phyloP scores from a whole-genome alignment of 345 rosid genomes.

The Microcos paniculata region DNA sequence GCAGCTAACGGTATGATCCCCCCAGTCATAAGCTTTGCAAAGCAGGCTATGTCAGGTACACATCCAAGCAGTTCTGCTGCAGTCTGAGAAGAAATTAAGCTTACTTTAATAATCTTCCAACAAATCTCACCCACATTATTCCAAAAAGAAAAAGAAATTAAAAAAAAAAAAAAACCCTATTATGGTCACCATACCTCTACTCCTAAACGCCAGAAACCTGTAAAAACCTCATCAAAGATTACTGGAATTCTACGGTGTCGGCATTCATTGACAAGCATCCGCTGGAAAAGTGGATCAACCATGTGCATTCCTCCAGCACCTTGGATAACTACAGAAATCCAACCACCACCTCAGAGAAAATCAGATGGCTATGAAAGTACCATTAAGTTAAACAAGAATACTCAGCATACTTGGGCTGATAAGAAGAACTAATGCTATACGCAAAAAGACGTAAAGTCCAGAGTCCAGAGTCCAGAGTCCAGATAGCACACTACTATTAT shows the following conservation, averaged over 20 bases:
- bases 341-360: slow-evolving; percentile 15
- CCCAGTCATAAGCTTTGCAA: slow-evolving; percentile 85
- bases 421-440: not conserved
- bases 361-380: not conserved
- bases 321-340: slow-evolving; percentile 63
- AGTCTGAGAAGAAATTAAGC: slow-evolving; percentile 41
- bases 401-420: not conserved
- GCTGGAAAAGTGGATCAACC: slow-evolving; percentile 96
- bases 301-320: slow-evolving; percentile 97
- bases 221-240: slow-evolving; percentile 93
- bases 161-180: not conserved
- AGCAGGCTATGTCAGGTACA: slow-evolving; percentile 94
- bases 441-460: not conserved
- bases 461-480: too few relatives aligned
- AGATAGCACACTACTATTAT: not conserved
- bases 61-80: slow-evolving; percentile 78
- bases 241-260: slow-evolving; percentile 72
- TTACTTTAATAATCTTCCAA: slow-evolving; percentile 22
- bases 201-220: slow-evolving; percentile 98
- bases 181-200: slow-evolving; percentile 57
- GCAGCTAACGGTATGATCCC: slow-evolving; percentile 89
- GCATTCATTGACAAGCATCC: slow-evolving; percentile 80
- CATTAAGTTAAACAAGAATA: not conserved
- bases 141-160: not conserved
- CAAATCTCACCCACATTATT: slow-evolving; percentile 7